phyloP scores from a whole-genome alignment of 2,329 filamentous ascomycete species.

The Pseudocercospora fijiensis region DNA sequence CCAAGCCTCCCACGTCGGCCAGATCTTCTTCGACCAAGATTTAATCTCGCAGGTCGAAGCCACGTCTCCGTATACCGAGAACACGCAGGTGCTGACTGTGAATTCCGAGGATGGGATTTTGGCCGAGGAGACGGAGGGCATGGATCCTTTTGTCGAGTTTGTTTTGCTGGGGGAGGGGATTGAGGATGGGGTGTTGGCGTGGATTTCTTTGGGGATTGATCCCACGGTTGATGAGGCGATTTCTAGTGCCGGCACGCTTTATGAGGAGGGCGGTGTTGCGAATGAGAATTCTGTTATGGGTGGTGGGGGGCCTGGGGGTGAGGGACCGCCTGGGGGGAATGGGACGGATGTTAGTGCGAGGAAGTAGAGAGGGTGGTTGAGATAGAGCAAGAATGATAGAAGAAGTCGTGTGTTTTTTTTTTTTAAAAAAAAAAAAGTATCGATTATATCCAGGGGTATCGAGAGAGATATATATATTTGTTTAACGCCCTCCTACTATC shows the following conservation, averaged over 20 bases:
- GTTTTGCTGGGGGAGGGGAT: slow-evolving; percentile 55
- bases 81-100: slow-evolving; percentile 46
- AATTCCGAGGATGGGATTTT: slow-evolving; percentile 54
- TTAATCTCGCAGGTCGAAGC: slow-evolving; percentile 55
- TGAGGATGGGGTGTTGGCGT: slow-evolving; percentile 54
- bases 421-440: too few relatives aligned
- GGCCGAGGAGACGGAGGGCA: slow-evolving; percentile 49
- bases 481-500: too few relatives aligned
- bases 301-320: slow-evolving; percentile 13
- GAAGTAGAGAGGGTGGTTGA: background rate
- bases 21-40: slow-evolving; percentile 64
- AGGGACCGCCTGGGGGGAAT: background rate
- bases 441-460: too few relatives aligned
- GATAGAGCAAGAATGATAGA: slow-evolving; percentile 12
- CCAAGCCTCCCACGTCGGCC: slow-evolving; percentile 60
- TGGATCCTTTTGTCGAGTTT: slow-evolving; percentile 60
- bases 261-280: slow-evolving; percentile 28
- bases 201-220: slow-evolving; percentile 55
- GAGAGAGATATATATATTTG: too few relatives aligned
- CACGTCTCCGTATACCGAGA: slow-evolving; percentile 47
- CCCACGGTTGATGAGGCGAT: slow-evolving; percentile 31
- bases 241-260: slow-evolving; percentile 22
- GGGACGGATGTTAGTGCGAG: slow-evolving; percentile 12
- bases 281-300: slow-evolving; percentile 24
- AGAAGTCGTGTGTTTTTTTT: too few relatives aligned